Evolutionary conservation across 768 basidiomycete genomes (phyloP).

Genomic region (Trametes punicea): DNA sequence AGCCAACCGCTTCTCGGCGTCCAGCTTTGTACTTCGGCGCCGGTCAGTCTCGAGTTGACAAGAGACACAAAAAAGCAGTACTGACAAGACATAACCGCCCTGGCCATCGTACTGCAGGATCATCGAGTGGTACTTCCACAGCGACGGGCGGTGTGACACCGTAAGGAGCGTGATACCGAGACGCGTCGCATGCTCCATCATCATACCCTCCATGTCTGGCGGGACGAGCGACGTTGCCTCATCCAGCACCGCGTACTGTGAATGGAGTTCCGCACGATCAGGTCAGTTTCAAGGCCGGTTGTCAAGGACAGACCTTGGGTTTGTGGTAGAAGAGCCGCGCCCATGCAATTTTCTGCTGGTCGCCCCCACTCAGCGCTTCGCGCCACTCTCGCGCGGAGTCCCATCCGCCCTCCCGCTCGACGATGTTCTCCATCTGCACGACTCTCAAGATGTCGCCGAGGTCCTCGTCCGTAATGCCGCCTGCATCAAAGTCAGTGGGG

Average conservation of each 20-base stretch:
- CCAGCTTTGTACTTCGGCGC: conserved; percentile 68
- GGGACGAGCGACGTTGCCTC: conserved; percentile 96
- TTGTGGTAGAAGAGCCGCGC: conserved; percentile 93
- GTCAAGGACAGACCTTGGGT: conserved; percentile 62
- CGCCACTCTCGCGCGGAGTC: conserved; percentile 88
- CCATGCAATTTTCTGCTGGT: conserved; percentile 98
- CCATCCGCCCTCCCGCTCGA: conserved; percentile 97
- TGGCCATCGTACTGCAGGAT: conserved; percentile 92
- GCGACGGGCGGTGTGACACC: conserved; percentile 90
- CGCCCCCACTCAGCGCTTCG: conserved; percentile 89
- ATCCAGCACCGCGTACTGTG: conserved; percentile 91
- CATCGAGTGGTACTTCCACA: conserved; percentile 90
- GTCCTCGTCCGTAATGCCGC: conserved; percentile 71
- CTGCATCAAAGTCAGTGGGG: too few relatives aligned
- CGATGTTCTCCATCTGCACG: conserved; percentile 82
- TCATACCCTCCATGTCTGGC: conserved; percentile 84
- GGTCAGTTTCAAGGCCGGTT: neutral
- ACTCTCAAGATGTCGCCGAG: conserved; percentile 66
- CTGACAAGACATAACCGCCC: conserved; percentile 93
- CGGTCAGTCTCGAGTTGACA: neutral
- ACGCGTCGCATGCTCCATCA: conserved; percentile 90
- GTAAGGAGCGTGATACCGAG: conserved; percentile 91
- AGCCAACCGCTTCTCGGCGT: conserved; percentile 85
- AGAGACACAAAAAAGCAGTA: conserved; percentile 15
- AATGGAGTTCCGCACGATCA: neutral